Conservation (phyloP, 2,329 filamentous ascomycete species). For the Geosmithia morbida region DNA sequence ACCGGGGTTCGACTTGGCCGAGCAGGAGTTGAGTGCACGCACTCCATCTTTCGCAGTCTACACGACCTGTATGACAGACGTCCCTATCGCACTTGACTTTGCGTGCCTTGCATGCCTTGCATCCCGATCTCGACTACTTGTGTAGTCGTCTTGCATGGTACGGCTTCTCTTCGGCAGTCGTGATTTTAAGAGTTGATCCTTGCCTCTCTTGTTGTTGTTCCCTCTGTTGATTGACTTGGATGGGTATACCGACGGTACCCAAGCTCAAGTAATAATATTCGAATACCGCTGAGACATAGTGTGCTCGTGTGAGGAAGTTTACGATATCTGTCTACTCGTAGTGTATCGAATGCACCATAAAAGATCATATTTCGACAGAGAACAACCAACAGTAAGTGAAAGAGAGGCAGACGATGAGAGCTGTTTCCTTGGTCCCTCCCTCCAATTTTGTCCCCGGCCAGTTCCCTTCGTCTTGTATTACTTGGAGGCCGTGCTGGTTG, state of each 20-base stretch:
- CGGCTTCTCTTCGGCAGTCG: neutral
- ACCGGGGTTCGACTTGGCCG: neutral
- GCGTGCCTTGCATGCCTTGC: constrained; percentile 37
- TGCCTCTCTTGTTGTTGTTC: neutral
- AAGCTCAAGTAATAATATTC: neutral
- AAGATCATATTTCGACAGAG: neutral
- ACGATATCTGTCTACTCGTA: neutral
- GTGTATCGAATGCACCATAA: neutral
- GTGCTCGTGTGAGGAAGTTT: neutral
- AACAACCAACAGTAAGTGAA: neutral
- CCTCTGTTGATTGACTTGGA: neutral
- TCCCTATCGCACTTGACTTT: constrained; percentile 40
- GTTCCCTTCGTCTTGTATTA: too few species aligned
- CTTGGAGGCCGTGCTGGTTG: too few species aligned
- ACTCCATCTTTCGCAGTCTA: constrained; percentile 28
- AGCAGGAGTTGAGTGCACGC: constrained; percentile 24
- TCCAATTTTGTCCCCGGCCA: too few species aligned
- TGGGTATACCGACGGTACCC: neutral
- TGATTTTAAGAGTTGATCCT: too few species aligned
- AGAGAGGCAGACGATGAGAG: too few species aligned
- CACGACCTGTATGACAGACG: constrained; percentile 35
- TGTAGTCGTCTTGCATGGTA: constrained; percentile 31
- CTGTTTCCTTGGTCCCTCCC: too few species aligned
- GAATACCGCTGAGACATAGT: neutral
- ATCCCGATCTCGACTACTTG: constrained; percentile 38